phyloP scores from a whole-genome alignment of 1,139 yeast species.

The Yamadazyma atlantica region DNA sequence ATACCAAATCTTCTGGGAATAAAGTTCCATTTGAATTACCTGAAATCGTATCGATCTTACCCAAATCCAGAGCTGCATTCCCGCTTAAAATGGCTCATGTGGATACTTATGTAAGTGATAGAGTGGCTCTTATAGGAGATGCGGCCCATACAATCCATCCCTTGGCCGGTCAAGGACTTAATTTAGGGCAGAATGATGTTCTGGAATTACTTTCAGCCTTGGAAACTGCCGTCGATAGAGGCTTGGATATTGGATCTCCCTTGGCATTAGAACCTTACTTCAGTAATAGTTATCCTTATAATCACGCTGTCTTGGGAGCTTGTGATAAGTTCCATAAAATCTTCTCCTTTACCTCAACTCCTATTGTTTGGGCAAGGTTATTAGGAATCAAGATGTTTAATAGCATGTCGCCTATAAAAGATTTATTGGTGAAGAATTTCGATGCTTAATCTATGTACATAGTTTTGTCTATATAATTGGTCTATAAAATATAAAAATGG shows the following conservation, averaged over 20 bases:
- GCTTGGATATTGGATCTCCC: conserved; percentile 85
- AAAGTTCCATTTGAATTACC: conserved; percentile 63
- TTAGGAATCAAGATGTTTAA: conserved; percentile 74
- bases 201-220: conserved; percentile 66
- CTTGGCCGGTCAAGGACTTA: conserved; percentile 95
- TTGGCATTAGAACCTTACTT: conserved; percentile 85
- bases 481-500: neutral
- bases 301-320: conserved; percentile 79
- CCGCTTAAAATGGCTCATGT: conserved; percentile 90
- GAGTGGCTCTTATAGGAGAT: conserved; percentile 92
- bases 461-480: neutral
- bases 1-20: conserved; percentile 39
- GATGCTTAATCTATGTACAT: conserved; percentile 3
- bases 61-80: conserved; percentile 77
- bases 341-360: conserved; percentile 71
- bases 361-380: conserved; percentile 73
- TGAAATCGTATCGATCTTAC: conserved; percentile 55
- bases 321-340: conserved; percentile 92
- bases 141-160: conserved; percentile 99
- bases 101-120: conserved; percentile 77
- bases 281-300: conserved; percentile 74
- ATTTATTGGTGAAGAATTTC: conserved; percentile 34
- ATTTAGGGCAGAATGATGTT: conserved; percentile 98
- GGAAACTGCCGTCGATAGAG: conserved; percentile 70
- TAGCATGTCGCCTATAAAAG: conserved; percentile 60